Evolutionary conservation across 441 rosid species (phyloP), one percentile per base, ranked within the genome.

Genomic region (Hura crepitans): DNA sequence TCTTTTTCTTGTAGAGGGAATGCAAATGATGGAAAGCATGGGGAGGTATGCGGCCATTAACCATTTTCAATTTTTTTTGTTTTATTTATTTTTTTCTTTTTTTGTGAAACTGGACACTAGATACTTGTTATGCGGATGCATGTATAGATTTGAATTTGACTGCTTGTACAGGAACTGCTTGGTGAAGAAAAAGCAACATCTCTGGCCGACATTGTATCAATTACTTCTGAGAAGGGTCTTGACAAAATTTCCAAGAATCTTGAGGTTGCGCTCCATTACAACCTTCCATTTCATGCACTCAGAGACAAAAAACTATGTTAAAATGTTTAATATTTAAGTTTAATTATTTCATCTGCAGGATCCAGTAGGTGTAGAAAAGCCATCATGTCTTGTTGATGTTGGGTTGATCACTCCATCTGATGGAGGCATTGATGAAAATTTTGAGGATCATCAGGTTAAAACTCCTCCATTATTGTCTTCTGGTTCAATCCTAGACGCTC

Each of bases 391-490:
- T 72, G 73, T 57, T 73, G 79, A 73, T 80, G 77, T 43, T 62
- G 62, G 78, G 77, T 72, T 77, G 60, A 73, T 68, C 77, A 58
- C 75, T 79, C 74, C 87, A 65, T 49, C 68, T 35, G 11, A 31
- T 10, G 69, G 67, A 51, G 74, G 71, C 77, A 56, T 59, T 33
- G 81, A 80, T 60, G 73, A 55, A 31, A 70, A 55, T 62, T 75
- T 72, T 12, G 87, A 78, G 71, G 82, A 82, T 68, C 77, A 62
- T 72, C 72, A 80, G 72, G 56, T 70, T 59, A 75, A 72, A 62
- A 77, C 75, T 77, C 75, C 82, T 78, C 79, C 78, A 43, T 60
- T 47, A 60, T 85, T 76, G 63, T 78, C 83, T 76, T 80, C 85
- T 45, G 42, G 31, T 69, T 57, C 33, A 10, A 11, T 37, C 22